Evolutionary conservation across 495 filamentous ascomycete genomes (phyloP).

Genomic region (Aspergillus nanangensis): DNA sequence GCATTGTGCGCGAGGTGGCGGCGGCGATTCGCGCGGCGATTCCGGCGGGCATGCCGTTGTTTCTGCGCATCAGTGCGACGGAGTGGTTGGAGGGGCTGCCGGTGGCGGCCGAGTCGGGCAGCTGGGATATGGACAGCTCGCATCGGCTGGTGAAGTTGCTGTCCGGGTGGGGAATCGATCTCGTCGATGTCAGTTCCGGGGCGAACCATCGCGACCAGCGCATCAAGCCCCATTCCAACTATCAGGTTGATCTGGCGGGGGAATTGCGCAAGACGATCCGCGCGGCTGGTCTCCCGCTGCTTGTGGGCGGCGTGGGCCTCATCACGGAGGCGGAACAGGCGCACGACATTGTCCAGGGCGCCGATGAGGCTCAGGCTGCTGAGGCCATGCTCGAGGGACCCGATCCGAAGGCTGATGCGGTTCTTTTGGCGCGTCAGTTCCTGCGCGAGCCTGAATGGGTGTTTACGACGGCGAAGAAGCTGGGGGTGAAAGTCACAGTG

Average conservation of each 20-base stretch:
- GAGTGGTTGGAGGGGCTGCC: conserved; percentile 65
- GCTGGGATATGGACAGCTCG: conserved; percentile 63
- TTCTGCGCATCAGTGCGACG: conserved; percentile 64
- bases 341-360: conserved; percentile 51
- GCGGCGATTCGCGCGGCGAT: conserved; percentile 52
- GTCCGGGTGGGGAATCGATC: conserved; percentile 62
- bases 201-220: conserved; percentile 60
- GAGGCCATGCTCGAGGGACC: conserved; percentile 24
- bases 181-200: conserved; percentile 70
- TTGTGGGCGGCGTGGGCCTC: conserved; percentile 72
- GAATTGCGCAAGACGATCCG: conserved; percentile 53
- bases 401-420: conserved; percentile 54
- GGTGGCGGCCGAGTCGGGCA: conserved; percentile 39
- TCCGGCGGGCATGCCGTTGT: conserved; percentile 57
- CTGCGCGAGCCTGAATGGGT: conserved; percentile 67
- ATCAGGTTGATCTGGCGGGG: conserved; percentile 61
- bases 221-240: conserved; percentile 50
- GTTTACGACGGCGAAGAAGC: conserved; percentile 50
- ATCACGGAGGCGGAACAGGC: conserved; percentile 62
- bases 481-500: conserved; percentile 54
- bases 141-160: conserved; percentile 59
- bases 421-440: conserved; percentile 62
- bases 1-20: conserved; percentile 51
- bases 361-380: conserved; percentile 41
- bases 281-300: conserved; percentile 44